phyloP scores from a whole-genome alignment of 2,329 filamentous ascomycete genomes.

The Mollisia scopiformis region DNA sequence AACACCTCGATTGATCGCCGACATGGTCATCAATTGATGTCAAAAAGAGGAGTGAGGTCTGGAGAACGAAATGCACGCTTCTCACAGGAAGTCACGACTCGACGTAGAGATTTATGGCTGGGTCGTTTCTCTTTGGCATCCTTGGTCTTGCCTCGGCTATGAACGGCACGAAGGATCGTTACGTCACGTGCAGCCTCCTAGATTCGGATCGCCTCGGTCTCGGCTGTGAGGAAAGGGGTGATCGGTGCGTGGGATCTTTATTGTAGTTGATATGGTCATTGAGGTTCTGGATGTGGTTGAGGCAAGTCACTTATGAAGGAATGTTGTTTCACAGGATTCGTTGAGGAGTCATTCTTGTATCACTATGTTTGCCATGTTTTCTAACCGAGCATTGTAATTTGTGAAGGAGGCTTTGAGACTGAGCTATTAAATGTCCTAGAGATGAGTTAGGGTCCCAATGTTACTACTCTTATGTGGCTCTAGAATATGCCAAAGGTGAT shows the following conservation, averaged over 20 bases:
- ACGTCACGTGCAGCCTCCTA: neutral
- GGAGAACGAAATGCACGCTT: constrained; percentile 7
- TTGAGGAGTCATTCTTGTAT: no score
- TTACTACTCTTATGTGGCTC: no score
- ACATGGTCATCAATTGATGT: constrained; percentile 32
- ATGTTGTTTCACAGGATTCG: no score
- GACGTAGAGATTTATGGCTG: neutral
- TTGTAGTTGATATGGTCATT: no score
- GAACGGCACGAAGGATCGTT: neutral
- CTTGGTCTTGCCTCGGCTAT: neutral
- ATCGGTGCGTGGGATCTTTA: neutral
- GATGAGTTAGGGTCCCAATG: no score
- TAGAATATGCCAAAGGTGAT: no score
- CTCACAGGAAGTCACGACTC: neutral
- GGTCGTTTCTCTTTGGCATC: neutral
- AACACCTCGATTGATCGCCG: constrained; percentile 35
- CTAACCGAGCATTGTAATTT: no score
- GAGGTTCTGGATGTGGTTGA: no score
- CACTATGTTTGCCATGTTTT: no score
- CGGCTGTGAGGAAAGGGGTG: neutral
- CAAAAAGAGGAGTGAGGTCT: constrained; percentile 13
- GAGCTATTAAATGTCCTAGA: no score
- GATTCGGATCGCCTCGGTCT: neutral
- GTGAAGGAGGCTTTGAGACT: no score
- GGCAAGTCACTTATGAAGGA: no score